phyloP scores from a whole-genome alignment of 306 rosid species.

The Cucurbita moschata region DNA sequence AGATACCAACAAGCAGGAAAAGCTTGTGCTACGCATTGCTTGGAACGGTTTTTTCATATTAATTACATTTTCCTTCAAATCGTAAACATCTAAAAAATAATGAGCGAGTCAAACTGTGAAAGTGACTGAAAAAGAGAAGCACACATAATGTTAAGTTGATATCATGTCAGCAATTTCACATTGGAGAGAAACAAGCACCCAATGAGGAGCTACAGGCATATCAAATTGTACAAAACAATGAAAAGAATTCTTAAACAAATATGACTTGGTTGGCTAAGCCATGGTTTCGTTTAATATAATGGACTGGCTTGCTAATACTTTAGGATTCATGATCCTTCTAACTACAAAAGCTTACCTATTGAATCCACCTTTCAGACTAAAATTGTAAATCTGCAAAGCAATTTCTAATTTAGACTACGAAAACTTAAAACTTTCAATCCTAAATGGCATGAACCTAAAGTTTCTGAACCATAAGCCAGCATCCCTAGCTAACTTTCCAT shows the following conservation, averaged over 20 bases:
- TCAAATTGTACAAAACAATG: background rate
- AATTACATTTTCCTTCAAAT: background rate
- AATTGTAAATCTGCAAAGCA: background rate
- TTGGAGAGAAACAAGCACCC: background rate
- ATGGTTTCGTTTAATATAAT: background rate
- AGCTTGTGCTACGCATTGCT: background rate
- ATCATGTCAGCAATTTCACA: background rate
- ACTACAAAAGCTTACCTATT: background rate
- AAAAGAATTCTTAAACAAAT: background rate
- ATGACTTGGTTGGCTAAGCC: background rate
- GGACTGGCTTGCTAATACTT: background rate
- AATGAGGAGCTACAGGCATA: background rate
- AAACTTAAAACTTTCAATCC: background rate
- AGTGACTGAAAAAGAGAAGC: constrained; percentile 5
- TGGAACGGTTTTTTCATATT: background rate
- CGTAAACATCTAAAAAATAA: background rate
- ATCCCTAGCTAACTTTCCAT: background rate
- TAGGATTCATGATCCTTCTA: background rate
- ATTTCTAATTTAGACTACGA: background rate
- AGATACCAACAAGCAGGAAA: background rate
- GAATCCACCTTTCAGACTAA: background rate
- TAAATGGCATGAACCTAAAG: background rate
- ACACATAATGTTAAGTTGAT: background rate
- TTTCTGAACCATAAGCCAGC: background rate
- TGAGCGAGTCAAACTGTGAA: background rate